phyloP scores from a whole-genome alignment of 805 yeast species.

The Yarrowia divulgata region DNA sequence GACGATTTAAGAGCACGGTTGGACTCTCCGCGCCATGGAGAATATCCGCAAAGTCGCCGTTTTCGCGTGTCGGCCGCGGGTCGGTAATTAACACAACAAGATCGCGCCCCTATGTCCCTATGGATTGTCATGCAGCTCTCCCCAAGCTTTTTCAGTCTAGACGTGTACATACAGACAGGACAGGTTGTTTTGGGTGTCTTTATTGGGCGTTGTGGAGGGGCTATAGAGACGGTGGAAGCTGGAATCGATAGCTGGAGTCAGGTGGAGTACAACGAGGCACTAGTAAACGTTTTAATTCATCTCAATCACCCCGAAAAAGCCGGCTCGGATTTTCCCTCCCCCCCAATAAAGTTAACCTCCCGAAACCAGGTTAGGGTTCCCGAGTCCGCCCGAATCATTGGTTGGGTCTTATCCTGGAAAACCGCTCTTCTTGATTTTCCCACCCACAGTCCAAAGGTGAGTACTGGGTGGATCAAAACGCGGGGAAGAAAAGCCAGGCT shows the following conservation, averaged over 20 bases:
- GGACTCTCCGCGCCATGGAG: background rate
- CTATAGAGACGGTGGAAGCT: background rate
- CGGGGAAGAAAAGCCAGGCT: background rate
- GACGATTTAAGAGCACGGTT: background rate
- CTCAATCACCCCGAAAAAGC: background rate
- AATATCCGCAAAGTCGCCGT: background rate
- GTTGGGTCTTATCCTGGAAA: constrained; percentile 31
- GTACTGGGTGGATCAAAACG: background rate
- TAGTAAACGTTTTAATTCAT: too few relatives aligned
- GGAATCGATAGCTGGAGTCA: background rate
- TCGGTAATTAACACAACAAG: background rate
- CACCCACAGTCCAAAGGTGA: constrained; percentile 33
- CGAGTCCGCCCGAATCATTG: constrained; percentile 37
- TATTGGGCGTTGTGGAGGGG: background rate
- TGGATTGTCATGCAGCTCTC: constrained; percentile 19
- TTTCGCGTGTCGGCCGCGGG: background rate
- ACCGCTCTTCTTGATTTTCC: constrained; percentile 36
- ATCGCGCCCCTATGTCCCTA: background rate
- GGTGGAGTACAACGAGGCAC: background rate
- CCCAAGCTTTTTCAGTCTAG: constrained; percentile 8
- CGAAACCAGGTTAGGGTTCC: constrained; percentile 30
- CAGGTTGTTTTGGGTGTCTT: background rate
- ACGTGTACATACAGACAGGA: background rate
- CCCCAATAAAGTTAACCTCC: constrained; percentile 27
- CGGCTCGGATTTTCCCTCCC: background rate